Conservation (phyloP, 345 rosid genomes). For the Arabidopsis suecica region DNA sequence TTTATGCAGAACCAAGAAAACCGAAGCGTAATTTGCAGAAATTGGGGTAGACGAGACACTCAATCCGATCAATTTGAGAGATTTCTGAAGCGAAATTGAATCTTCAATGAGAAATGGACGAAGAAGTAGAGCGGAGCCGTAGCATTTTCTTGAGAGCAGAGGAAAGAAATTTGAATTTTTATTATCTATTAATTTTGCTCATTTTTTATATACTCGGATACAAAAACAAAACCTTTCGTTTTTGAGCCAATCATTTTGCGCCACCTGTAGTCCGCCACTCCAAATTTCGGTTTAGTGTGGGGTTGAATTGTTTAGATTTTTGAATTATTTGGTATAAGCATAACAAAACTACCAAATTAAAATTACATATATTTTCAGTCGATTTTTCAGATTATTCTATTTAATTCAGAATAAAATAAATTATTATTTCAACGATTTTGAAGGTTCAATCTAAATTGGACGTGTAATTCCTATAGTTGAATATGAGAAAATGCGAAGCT, state of each 20-base stretch:
- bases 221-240: no score
- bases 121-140: neutral
- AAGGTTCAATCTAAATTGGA: no score
- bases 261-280: neutral
- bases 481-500: neutral
- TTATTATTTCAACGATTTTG: no score
- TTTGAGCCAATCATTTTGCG: neutral
- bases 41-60: neutral
- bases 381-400: no score
- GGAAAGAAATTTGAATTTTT: neutral
- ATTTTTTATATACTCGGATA: neutral
- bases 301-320: neutral
- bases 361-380: no score
- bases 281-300: neutral
- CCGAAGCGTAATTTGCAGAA: neutral
- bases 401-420: no score
- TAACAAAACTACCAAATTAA: no score
- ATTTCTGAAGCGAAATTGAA: neutral
- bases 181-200: neutral
- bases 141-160: neutral
- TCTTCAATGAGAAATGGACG: neutral
- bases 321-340: neutral
- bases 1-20: constrained; percentile 4
- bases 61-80: neutral
- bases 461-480: no score